These are phyloP conservation scores for Straminergon stramineum DNA, from an alignment of 225 moss, liverwort and hornwort genomes.

Conservation along the genomic window DNA sequence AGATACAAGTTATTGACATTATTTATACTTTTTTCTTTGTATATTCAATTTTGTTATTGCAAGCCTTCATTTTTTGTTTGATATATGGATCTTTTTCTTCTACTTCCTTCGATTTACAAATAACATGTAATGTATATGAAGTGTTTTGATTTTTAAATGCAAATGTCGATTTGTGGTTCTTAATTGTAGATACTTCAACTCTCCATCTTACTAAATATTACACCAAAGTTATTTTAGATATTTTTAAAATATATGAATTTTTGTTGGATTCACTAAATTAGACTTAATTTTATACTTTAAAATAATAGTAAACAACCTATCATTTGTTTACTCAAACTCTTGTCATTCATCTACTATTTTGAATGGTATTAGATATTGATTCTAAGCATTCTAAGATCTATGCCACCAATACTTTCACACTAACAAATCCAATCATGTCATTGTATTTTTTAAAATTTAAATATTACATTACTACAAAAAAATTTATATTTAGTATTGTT, in stretches of 20 bases:
- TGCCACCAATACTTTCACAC: background rate
- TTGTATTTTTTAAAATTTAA: background rate
- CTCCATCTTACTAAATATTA: background rate
- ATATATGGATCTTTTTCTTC: background rate
- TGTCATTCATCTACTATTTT: background rate
- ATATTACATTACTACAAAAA: background rate
- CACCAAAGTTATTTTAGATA: background rate
- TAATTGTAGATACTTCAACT: background rate
- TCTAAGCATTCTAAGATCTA: background rate
- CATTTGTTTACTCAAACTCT: background rate
- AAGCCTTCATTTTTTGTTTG: too few relatives aligned
- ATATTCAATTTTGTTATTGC: too few relatives aligned
- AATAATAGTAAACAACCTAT: background rate
- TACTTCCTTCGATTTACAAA: background rate
- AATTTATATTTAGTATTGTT: background rate
- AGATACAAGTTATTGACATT: too few relatives aligned
- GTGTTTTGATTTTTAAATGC: background rate
- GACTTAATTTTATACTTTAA: too few relatives aligned
- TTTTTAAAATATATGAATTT: background rate
- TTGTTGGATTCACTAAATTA: background rate
- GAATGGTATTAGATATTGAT: background rate
- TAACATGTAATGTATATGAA: background rate
- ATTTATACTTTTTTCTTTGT: too few relatives aligned
- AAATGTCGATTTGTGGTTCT: too few relatives aligned
- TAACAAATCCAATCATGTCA: background rate